These are phyloP conservation scores for Rhodosporidiobolus odoratus DNA, from an alignment of 768 basidiomycete species.

Conservation along the genomic window DNA sequence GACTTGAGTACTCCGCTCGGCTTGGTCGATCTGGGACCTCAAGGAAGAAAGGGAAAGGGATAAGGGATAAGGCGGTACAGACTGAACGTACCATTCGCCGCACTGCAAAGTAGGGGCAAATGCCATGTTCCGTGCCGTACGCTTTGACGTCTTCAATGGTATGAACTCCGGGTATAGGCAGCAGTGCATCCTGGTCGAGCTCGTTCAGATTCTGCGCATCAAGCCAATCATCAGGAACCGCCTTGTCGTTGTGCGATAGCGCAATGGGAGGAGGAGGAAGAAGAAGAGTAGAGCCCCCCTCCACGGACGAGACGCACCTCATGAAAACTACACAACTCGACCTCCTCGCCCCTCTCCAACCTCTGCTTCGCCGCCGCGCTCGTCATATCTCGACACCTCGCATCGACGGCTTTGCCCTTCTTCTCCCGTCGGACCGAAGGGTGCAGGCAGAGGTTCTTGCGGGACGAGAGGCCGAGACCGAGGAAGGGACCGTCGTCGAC, in stretches of 20 bases:
- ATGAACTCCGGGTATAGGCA: conserved; percentile 84
- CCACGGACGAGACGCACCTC: conserved; percentile 59
- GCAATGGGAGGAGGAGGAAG: background rate
- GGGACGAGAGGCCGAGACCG: conserved; percentile 86
- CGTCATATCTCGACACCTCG: conserved; percentile 90
- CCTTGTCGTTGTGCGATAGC: too few relatives aligned
- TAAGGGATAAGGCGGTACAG: background rate
- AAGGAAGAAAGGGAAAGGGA: background rate
- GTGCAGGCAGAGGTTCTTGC: conserved; percentile 93
- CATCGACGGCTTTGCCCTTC: conserved; percentile 96
- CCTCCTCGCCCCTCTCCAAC: conserved; percentile 73
- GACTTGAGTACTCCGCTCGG: background rate
- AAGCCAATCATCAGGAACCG: background rate
- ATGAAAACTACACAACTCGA: conserved; percentile 88
- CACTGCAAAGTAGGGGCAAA: conserved; percentile 94
- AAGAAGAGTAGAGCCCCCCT: background rate
- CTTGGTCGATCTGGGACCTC: background rate
- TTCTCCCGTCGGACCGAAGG: conserved; percentile 91
- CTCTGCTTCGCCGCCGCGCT: conserved; percentile 62
- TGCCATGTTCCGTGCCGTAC: conserved; percentile 73
- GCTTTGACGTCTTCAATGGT: conserved; percentile 88
- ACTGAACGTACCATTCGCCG: conserved; percentile 75
- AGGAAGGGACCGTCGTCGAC: conserved; percentile 73
- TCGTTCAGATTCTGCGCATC: conserved; percentile 67
- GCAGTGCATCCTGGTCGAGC: conserved; percentile 69